Evolutionary conservation across 1,284 basidiomycete species (phyloP).

Genomic region (Tilletia caries): DNA sequence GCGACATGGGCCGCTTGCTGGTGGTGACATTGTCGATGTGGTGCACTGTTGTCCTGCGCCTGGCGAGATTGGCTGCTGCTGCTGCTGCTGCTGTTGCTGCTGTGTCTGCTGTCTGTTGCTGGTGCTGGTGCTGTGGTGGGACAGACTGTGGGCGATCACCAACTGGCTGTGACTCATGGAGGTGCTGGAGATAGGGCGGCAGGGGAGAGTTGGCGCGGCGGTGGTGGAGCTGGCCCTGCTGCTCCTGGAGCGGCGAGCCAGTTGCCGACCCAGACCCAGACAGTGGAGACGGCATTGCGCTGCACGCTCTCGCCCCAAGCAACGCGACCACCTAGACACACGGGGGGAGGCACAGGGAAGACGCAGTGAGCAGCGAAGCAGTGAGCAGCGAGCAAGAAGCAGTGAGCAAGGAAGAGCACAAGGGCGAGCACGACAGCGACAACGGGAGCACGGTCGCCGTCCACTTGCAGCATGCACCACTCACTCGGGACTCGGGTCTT

Average conservation of each 20-base stretch:
- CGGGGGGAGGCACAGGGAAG: no score
- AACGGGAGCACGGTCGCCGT: no score
- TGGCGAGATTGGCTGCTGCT: not conserved
- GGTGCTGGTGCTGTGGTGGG: not conserved
- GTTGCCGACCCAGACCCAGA: not conserved
- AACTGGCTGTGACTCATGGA: not conserved
- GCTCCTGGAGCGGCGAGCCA: not conserved
- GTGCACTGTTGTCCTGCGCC: not conserved
- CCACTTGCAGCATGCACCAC: no score
- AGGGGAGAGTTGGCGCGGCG: not conserved
- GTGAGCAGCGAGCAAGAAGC: no score
- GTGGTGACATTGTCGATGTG: not conserved
- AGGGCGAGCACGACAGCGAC: no score
- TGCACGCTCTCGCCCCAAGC: no score
- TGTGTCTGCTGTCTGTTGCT: not conserved
- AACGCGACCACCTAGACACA: no score
- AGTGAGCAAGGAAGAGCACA: no score
- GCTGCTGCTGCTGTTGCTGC: not conserved
- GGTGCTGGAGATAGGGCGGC: not conserved
- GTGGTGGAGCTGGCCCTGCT: not conserved
- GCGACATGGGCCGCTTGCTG: not conserved
- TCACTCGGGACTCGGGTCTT: no score
- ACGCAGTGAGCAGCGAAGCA: no score
- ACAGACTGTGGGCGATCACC: constrained; percentile 7
- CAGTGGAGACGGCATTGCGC: not conserved